Evolutionary conservation across 2,329 filamentous ascomycete species (phyloP), one percentile per base, ranked within the genome.

Genomic region (Fusarium pseudoanthophilum): DNA sequence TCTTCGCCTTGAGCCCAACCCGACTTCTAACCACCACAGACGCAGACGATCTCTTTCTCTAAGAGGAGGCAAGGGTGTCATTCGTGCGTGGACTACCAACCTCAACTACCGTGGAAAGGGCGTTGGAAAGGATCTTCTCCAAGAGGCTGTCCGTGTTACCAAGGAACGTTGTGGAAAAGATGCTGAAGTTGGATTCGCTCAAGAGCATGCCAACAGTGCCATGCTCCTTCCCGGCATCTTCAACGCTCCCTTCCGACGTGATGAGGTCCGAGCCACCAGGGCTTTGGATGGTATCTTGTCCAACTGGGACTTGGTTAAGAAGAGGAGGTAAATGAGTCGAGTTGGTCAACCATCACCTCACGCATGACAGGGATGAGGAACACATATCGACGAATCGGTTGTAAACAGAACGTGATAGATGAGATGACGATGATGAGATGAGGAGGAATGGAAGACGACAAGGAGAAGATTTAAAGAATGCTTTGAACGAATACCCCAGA

Each of bases 1-100:
- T 8, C 80, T 97, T 59, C 88, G 90, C 18, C 88, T 93, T 77
- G 88, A 92, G 74, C 84, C 85, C 26, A 78, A 69, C 60, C 73
- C 75, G 28, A 73, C 75, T 66, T 70, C 68, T 34, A 77, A 77
- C 26, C 80, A 81, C 62, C 80, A 81, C 61, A 80, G 77, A 62
- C 78, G 84, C 81, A 60, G 72, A 52, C 83, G 79, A 75, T 81
- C 77, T 55, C 70, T 72, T 75, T 84, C 78, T 78, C 84, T 86
- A 75, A 80, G 84, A 73, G 89, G 91, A 40, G 92, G 92, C 59
- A 88, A 88, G 70, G 93, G 91, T 14, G 85, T 94, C 53, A 91
- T 97, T 64, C 89, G 93, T 34, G 94, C 93, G 3, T 97, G 95
- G 94, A 95, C 94, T 4, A 93, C 94, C 4, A 87, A 87, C 78